Conservation (phyloP, 257 asterid species). For the Striga asiatica region DNA sequence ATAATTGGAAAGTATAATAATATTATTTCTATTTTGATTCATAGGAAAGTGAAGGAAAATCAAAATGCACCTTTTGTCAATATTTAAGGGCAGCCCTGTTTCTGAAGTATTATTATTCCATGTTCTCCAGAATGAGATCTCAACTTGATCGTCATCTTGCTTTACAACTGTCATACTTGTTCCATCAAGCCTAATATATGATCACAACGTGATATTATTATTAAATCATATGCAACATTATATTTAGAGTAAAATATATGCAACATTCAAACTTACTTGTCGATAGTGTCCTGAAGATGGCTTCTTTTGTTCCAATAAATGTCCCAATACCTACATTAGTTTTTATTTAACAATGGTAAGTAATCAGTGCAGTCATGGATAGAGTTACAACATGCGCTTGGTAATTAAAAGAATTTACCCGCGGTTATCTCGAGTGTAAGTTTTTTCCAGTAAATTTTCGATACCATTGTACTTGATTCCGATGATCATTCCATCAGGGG, state of each 20-base stretch:
- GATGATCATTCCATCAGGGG: slow-evolving; percentile 51
- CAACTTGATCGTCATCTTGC: slow-evolving; percentile 54
- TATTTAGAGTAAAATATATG: not conserved
- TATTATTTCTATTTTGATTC: not conserved
- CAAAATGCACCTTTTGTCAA: slow-evolving; percentile 76
- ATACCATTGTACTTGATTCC: slow-evolving; percentile 51
- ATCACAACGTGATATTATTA: not conserved
- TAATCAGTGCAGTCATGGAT: not conserved
- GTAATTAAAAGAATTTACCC: slow-evolving; percentile 32
- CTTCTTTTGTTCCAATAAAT: slow-evolving; percentile 48
- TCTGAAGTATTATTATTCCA: slow-evolving; percentile 37
- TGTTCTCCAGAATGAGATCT: slow-evolving; percentile 50
- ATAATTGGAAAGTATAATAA: not conserved
- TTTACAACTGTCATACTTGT: slow-evolving; percentile 24
- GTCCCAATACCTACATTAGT: slow-evolving; percentile 67
- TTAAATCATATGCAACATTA: not conserved
- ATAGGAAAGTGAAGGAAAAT: not conserved
- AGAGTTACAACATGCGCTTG: not conserved
- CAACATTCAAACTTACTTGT: slow-evolving; percentile 35
- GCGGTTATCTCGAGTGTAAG: slow-evolving; percentile 28
- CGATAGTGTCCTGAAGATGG: slow-evolving; percentile 19
- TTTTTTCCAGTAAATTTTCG: slow-evolving; percentile 42
- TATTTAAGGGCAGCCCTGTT: slow-evolving; percentile 41
- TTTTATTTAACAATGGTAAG: not conserved
- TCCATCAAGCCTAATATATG: slow-evolving; percentile 39